phyloP scores from a whole-genome alignment of 352 stramenopile species.

The Pythium periplocum region DNA sequence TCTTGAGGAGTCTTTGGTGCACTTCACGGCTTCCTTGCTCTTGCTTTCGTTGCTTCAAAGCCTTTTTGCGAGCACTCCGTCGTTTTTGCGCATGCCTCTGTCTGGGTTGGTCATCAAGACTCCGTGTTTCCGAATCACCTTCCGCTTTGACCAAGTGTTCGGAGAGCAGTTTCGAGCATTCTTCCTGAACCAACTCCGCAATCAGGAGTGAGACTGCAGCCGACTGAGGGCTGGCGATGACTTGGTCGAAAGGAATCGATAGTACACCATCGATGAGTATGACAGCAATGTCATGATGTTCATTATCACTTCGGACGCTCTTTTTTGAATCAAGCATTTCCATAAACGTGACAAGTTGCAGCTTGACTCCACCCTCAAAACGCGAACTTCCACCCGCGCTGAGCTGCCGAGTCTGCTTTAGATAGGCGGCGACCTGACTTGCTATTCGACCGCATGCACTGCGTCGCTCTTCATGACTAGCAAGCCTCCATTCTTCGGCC shows the following conservation, averaged over 20 bases:
- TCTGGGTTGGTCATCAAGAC: not conserved
- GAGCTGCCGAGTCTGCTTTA: constrained; percentile 14
- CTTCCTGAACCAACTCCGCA: constrained; percentile 65
- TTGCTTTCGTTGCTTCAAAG: constrained; percentile 53
- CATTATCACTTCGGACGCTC: no score
- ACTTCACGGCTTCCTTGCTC: constrained; percentile 25
- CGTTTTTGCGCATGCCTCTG: constrained; percentile 34
- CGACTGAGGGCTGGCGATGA: constrained; percentile 31
- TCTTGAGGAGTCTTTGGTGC: constrained; percentile 36
- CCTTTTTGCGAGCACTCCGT: constrained; percentile 59
- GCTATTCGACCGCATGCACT: constrained; percentile 9
- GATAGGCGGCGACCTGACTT: constrained; percentile 13
- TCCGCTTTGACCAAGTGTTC: constrained; percentile 26
- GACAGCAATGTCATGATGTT: no score
- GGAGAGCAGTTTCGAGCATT: constrained; percentile 61
- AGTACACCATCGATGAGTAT: no score
- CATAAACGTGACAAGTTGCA: constrained; percentile 6
- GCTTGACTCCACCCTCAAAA: constrained; percentile 1
- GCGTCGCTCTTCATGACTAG: constrained; percentile 10
- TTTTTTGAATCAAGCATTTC: constrained; percentile 3
- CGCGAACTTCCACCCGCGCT: constrained; percentile 2
- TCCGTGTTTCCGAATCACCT: not conserved
- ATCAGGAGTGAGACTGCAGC: constrained; percentile 60
- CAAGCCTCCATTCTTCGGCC: constrained; percentile 28
- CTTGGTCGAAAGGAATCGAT: not conserved